Evolutionary conservation across 345 rosid species (phyloP).

Genomic region (Citrus maxima): DNA sequence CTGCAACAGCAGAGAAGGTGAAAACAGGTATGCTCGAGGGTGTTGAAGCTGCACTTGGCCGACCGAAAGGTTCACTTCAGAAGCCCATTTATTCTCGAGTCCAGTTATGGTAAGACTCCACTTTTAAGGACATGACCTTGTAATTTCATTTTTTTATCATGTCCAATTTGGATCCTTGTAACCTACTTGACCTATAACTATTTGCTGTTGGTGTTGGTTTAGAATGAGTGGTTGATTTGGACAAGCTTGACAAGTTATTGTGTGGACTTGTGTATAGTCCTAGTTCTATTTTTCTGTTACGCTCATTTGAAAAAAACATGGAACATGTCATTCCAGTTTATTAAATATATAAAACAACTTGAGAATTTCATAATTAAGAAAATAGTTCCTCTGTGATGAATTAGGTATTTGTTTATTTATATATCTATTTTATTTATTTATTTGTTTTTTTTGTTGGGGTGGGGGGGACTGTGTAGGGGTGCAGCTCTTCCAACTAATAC

Average conservation of each 20-base stretch:
- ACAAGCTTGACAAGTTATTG: not conserved
- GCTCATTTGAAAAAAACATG: not conserved
- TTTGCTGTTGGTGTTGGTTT: not conserved
- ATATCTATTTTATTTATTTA: too few relatives aligned
- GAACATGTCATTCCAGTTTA: not conserved
- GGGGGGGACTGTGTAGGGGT: constrained; percentile 50
- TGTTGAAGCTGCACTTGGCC: constrained; percentile 68
- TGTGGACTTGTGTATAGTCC: not conserved
- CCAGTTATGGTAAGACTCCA: constrained; percentile 65
- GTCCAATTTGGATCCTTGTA: not conserved
- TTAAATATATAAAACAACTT: not conserved
- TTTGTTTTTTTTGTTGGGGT: not conserved
- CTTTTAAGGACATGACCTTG: not conserved
- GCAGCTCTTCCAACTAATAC: constrained; percentile 89
- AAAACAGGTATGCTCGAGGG: constrained; percentile 71
- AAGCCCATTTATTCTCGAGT: constrained; percentile 53
- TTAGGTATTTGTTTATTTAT: not conserved
- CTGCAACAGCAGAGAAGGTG: constrained; percentile 70
- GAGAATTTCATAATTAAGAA: not conserved
- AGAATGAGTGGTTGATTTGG: not conserved
- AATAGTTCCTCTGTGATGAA: not conserved
- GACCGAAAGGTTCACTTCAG: constrained; percentile 58
- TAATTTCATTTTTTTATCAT: not conserved
- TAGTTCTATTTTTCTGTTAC: not conserved
- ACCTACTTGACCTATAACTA: not conserved